Evolutionary conservation across 2,329 filamentous ascomycete genomes (phyloP), one percentile per base, ranked within the genome.

Genomic region (Lanzia echinophila): DNA sequence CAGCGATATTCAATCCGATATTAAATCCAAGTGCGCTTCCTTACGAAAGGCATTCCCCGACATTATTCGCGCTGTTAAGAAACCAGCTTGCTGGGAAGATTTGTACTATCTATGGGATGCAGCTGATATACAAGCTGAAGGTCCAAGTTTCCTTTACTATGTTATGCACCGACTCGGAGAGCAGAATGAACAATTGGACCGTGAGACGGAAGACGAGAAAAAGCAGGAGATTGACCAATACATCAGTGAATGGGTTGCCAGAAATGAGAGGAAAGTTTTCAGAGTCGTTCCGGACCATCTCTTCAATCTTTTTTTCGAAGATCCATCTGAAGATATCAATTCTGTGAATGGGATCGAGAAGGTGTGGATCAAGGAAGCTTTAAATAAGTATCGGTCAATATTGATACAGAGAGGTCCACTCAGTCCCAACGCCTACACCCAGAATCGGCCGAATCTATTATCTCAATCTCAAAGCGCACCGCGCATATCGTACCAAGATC

Each of bases 81-180:
- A 50, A 11, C 56, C 58, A 12, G 52, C 49, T 4, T n/a, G 44
- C 11, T 66, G 62, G 61, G 42, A 58, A n/a, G 58, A 63, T 47
- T 57, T 69, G 3, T 63, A 68, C 50, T 36, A 61, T 8, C 69
- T 65, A 49, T 70, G 67, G 54, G 68, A 70, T 59, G 60, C 59
- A 4, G 60, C 62, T 31, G 68, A 70, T 56, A 58, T 68, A 12
- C 62, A 58, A 38, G 47, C 61, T 31, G 58, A 69, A 17, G 61
- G 63, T 22, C 55, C 61, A 12, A 33, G 34, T 1, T 69, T 70
- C 50, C 65, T 67, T 33, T 65, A 47, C 24, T 57, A 58, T n/a
- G 63, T 70, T 17, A 51, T 69, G 13, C 33, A 56, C 24, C 46
- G 57, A 3, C 60, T 70, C 32, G 34, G 45, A 6, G 41, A 38